These are phyloP conservation scores for Astrothelium subdiscretum DNA, from an alignment of 495 filamentous ascomycete species.

Conservation along the genomic window DNA sequence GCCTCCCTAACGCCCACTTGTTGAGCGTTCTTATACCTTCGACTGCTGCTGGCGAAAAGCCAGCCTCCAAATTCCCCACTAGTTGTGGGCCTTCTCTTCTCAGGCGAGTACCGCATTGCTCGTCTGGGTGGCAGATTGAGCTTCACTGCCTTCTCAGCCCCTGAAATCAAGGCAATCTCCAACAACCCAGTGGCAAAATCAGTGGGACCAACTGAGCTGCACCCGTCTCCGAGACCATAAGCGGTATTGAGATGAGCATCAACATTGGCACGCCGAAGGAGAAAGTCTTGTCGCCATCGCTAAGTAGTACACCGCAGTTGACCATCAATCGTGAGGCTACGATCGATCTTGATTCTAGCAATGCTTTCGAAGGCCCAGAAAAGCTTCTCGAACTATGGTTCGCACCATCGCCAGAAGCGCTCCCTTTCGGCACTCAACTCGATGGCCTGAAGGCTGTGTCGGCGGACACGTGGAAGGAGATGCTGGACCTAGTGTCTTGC, in stretches of 20 bases:
- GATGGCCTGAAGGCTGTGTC: slow-evolving; percentile 79
- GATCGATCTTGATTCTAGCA: slow-evolving; percentile 87
- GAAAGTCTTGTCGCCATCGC: slow-evolving; percentile 68
- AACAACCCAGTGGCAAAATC: background rate
- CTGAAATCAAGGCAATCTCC: slow-evolving; percentile 10
- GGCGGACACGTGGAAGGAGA: slow-evolving; percentile 79
- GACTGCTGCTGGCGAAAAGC: slow-evolving; percentile 33
- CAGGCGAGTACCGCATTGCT: slow-evolving; percentile 78
- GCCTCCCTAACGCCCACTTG: slow-evolving; percentile 68
- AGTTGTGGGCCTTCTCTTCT: slow-evolving; percentile 86
- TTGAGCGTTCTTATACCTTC: slow-evolving; percentile 33
- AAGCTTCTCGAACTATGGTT: slow-evolving; percentile 99
- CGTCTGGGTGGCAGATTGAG: slow-evolving; percentile 77
- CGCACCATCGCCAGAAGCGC: slow-evolving; percentile 59
- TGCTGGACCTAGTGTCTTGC: slow-evolving; percentile 97
- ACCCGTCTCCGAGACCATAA: background rate
- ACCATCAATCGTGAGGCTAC: slow-evolving; percentile 96
- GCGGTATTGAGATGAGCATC: slow-evolving; percentile 55
- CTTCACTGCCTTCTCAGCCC: slow-evolving; percentile 38
- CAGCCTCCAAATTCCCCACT: slow-evolving; percentile 28
- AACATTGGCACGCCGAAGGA: slow-evolving; percentile 64
- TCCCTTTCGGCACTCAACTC: slow-evolving; percentile 57
- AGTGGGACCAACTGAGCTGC: too few relatives aligned
- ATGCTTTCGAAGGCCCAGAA: slow-evolving; percentile 97
- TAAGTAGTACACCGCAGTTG: slow-evolving; percentile 68